These are phyloP conservation scores for Talaromyces sp. DNA, from an alignment of 2,329 filamentous ascomycete species.

Conservation along the genomic window DNA sequence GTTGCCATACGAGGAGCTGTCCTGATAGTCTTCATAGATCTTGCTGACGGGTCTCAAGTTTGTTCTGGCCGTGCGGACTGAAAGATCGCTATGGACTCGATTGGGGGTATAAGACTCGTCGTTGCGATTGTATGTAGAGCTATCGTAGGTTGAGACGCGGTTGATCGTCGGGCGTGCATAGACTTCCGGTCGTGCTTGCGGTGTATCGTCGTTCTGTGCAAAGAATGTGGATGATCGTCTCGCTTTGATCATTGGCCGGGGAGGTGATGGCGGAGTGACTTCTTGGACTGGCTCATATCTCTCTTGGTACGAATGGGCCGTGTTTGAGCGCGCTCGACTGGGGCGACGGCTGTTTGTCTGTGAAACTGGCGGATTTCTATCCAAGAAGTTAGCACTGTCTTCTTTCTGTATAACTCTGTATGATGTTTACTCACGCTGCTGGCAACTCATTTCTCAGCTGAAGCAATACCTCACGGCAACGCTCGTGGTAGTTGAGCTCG, in stretches of 20 bases:
- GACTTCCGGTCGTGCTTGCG: conserved; percentile 43
- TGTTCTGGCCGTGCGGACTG: conserved; percentile 49
- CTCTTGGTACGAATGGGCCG: conserved; percentile 62
- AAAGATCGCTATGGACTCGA: conserved; percentile 54
- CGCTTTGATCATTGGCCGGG: conserved; percentile 56
- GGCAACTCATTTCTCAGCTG: conserved; percentile 70
- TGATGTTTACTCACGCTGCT: conserved; percentile 50
- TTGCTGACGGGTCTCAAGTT: conserved; percentile 46
- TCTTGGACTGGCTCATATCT: conserved; percentile 59
- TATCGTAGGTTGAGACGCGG: conserved; percentile 60
- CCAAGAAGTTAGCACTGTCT: conserved; percentile 21
- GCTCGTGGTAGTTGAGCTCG: conserved; percentile 87
- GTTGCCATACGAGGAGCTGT: conserved; percentile 47
- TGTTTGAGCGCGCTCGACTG: conserved; percentile 60
- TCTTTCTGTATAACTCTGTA: neutral
- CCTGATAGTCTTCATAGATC: conserved; percentile 48
- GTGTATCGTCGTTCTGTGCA: conserved; percentile 39
- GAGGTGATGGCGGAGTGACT: conserved; percentile 50
- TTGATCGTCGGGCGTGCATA: conserved; percentile 49
- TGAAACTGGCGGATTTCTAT: conserved; percentile 29
- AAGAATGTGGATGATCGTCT: conserved; percentile 38
- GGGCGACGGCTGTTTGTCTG: conserved; percentile 42
- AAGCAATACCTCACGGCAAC: conserved; percentile 78
- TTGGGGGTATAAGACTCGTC: conserved; percentile 54
- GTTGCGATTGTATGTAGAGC: conserved; percentile 52